A percentile compares a stretch with the other conserved stretches of the same genome.
Evolutionary conservation across 768 basidiomycete species (phyloP).

Genomic region (Lactarius vividus): DNA sequence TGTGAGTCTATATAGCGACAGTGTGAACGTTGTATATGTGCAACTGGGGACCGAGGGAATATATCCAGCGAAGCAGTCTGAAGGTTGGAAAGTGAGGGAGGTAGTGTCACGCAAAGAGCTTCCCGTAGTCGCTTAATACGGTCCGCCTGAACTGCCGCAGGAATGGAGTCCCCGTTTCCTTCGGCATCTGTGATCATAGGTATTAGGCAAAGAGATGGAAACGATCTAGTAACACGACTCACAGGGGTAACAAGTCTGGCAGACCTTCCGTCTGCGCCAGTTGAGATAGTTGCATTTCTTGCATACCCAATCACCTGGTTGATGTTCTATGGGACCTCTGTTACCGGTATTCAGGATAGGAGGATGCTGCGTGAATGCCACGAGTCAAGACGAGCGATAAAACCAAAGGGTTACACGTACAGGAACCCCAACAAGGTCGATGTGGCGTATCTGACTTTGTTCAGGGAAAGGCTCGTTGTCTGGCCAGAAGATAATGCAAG

Average conservation of each 20-base stretch:
- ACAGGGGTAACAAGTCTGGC: conserved; percentile 87
- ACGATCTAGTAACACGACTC: conserved; percentile 33
- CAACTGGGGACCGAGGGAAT: conserved; percentile 1
- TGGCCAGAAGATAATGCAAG: conserved; percentile 89
- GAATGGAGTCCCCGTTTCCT: conserved; percentile 85
- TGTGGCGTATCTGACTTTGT: conserved; percentile 69
- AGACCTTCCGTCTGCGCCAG: conserved; percentile 85
- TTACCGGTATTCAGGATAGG: conserved; percentile 90
- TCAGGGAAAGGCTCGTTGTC: conserved; percentile 85
- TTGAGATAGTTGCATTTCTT: conserved; percentile 84
- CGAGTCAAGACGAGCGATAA: conserved; percentile 19
- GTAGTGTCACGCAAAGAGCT: conserved; percentile 44
- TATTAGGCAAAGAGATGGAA: conserved; percentile 9
- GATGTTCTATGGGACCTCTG: conserved; percentile 82
- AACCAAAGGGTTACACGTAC: conserved; percentile 38
- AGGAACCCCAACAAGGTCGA: conserved; percentile 49
- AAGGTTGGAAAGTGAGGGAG: conserved; percentile 7
- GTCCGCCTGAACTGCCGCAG: conserved; percentile 79
- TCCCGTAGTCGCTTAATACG: conserved; percentile 77
- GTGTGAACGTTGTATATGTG: conserved; percentile 4
- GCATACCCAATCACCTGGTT: conserved; percentile 60
- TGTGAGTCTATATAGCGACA: conserved; percentile 6
- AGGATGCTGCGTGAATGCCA: conserved; percentile 53
- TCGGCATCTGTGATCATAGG: conserved; percentile 59
- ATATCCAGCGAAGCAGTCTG: conserved; percentile 4